A percentile compares a stretch with the other conserved stretches of the same genome.
Conservation (phyloP, 1,284 basidiomycete genomes). For the Tremellales sp. region DNA sequence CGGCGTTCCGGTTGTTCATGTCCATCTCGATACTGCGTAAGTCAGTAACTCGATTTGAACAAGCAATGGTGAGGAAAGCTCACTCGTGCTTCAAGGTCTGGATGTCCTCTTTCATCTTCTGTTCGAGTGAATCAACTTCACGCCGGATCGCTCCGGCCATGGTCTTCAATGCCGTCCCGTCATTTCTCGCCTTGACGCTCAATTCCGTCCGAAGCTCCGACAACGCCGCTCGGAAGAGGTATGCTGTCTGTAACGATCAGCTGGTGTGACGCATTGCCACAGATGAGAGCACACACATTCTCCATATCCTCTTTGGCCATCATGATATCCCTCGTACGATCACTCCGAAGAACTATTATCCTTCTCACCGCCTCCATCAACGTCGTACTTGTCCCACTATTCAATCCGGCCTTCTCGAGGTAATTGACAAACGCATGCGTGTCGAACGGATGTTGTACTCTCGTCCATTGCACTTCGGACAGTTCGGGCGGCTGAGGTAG, state of each 20-base stretch:
- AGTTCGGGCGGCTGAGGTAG: conserved; percentile 17
- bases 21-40: conserved; percentile 83
- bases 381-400: conserved; percentile 56
- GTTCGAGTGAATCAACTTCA: conserved; percentile 81
- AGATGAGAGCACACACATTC: conserved; percentile 63
- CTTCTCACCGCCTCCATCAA: conserved; percentile 84
- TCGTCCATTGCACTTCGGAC: background rate
- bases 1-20: conserved; percentile 87
- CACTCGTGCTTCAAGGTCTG: conserved; percentile 86
- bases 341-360: conserved; percentile 70
- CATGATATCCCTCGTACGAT: conserved; percentile 67
- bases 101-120: conserved; percentile 92
- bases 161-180: conserved; percentile 72
- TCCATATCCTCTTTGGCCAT: conserved; percentile 81
- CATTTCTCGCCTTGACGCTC: conserved; percentile 76
- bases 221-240: conserved; percentile 89
- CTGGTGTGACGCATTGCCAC: background rate
- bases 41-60: conserved; percentile 3
- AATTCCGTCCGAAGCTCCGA: conserved; percentile 87
- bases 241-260: conserved; percentile 68
- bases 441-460: conserved; percentile 45
- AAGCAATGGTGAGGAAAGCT: conserved; percentile 47
- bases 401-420: conserved; percentile 36
- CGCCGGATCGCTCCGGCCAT: conserved; percentile 71
- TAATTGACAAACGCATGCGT: conserved; percentile 46